Conservation (phyloP, 306 rosid species). For the Quercus dentata region DNA sequence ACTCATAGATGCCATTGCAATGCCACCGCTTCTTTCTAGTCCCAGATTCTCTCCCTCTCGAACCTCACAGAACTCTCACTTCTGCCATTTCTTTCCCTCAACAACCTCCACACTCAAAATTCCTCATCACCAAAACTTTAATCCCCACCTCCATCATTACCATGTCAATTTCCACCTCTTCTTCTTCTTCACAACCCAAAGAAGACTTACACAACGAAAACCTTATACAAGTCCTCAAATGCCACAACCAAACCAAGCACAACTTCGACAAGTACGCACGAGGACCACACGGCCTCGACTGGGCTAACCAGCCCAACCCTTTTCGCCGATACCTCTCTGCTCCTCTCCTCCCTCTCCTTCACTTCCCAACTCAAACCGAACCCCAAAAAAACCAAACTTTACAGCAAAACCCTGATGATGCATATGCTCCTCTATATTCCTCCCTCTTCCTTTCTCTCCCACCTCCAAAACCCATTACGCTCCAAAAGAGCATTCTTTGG, state of each 20-base stretch:
- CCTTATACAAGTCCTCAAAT: constrained; percentile 55
- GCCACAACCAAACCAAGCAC: constrained; percentile 85
- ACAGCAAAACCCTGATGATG: not conserved
- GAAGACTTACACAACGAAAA: constrained; percentile 33
- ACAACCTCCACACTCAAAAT: constrained; percentile 11
- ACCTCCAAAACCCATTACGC: constrained; percentile 76
- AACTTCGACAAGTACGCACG: constrained; percentile 59
- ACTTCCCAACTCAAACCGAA: constrained; percentile 32
- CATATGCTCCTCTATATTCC: constrained; percentile 46
- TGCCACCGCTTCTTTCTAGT: constrained; percentile 29
- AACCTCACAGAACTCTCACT: constrained; percentile 4
- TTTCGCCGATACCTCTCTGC: constrained; percentile 72
- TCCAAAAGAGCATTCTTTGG: constrained; percentile 84
- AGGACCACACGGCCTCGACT: constrained; percentile 88
- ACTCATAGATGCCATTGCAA: constrained; percentile 28
- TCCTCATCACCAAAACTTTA: not conserved
- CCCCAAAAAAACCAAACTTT: not conserved
- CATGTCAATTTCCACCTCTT: constrained; percentile 45
- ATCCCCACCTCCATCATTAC: constrained; percentile 1
- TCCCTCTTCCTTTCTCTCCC: constrained; percentile 67
- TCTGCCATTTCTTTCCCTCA: constrained; percentile 41
- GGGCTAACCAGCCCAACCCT: constrained; percentile 99
- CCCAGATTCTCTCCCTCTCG: constrained; percentile 23
- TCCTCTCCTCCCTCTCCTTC: constrained; percentile 46
- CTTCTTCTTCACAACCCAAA: constrained; percentile 25